Evolutionary conservation across 371 early-diverging fungal species (phyloP), one percentile per base, ranked within the genome.

Genomic region (Syncephalis plumigaleata): DNA sequence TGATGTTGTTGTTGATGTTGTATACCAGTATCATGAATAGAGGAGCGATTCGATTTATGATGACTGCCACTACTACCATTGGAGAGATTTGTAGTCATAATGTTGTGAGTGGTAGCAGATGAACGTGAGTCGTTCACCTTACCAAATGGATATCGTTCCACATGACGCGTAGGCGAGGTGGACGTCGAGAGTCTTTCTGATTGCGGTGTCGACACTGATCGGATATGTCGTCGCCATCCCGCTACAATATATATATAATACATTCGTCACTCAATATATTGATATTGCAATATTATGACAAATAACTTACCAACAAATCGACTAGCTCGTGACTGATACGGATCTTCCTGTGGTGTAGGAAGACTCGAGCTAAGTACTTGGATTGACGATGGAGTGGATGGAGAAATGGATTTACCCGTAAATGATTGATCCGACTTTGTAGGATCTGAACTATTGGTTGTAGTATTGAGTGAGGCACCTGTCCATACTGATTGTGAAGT

Each of bases 291-390:
- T 24, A 8, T 27, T n/a, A n/a, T n/a, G n/a, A n/a, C n/a, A n/a
- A 45, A 2, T 1, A 7, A 17, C 21, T 45, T 45, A 24, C 24
- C 16, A 22, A 27, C 31, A 23, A 1, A 45, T 13, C 45, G 23
- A 13, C 24, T 16, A 0, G 24, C 1, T 26, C 31, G 9, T 17
- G 24, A 16, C 1, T 45, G 40, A 40, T 18, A 21, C 8, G 21
- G 16, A 40, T 40, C 40, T 40, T 18, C 40, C n/a, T 40, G 16
- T n/a, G 40, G 16, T 40, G 8, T 40, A 20, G 79, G 80, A 42
- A 79, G 48, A 58, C 80, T 79, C 9, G 76, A 73, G 46, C 77
- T 78, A 13, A 72, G 52, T 0, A 81, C 71, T 15, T 74, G 52
- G 26, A 81, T 80, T 0, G 78, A 71, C 0, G 83, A 78, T 2